phyloP scores from a whole-genome alignment of 225 moss, liverwort and hornwort species.

The Pseudoscleropodium purum region DNA sequence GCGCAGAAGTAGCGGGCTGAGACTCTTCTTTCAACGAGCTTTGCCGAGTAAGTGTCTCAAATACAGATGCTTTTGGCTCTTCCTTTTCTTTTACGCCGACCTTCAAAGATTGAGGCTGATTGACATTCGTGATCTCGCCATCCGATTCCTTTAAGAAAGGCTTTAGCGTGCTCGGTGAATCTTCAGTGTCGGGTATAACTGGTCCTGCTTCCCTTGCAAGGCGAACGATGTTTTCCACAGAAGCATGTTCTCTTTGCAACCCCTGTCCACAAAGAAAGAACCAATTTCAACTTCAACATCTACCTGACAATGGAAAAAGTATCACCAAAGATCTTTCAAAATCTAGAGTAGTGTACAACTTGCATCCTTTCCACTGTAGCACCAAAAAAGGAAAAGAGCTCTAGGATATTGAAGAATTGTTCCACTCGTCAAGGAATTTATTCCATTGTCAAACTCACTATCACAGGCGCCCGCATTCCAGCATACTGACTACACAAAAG shows the following conservation, averaged over 20 bases:
- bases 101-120: not conserved
- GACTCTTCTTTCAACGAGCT: slow-evolving; percentile 38
- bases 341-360: not conserved
- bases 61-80: slow-evolving; percentile 27
- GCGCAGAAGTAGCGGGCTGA: not conserved
- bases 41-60: slow-evolving; percentile 68
- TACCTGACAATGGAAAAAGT: not conserved
- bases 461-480: not conserved
- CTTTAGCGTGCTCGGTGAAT: not conserved
- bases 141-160: not conserved
- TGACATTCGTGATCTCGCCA: not conserved
- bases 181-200: slow-evolving; percentile 18
- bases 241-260: slow-evolving; percentile 80
- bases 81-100: slow-evolving; percentile 32
- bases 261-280: slow-evolving; percentile 34
- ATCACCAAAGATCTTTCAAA: not conserved
- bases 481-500: not conserved
- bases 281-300: not conserved
- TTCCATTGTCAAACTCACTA: not conserved
- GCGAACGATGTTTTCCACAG: slow-evolving; percentile 85
- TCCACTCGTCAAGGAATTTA: not conserved
- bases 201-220: slow-evolving; percentile 86
- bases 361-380: not conserved
- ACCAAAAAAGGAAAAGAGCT: not conserved
- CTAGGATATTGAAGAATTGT: not conserved